phyloP scores from a whole-genome alignment of 768 basidiomycete genomes.

The Zangia roseola region DNA sequence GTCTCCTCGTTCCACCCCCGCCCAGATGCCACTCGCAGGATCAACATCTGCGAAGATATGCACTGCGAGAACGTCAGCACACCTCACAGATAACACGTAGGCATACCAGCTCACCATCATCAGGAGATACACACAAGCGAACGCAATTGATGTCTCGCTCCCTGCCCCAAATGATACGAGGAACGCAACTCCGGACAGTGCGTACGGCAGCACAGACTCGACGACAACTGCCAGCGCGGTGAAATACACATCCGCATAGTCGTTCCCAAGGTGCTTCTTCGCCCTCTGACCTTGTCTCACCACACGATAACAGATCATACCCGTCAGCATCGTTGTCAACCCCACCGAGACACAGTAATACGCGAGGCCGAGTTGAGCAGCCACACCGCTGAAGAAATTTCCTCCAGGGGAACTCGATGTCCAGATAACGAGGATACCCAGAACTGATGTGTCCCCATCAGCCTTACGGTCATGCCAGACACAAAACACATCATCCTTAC shows the following conservation, averaged over 20 bases:
- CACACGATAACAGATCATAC: constrained; percentile 19
- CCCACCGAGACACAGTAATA: constrained; percentile 22
- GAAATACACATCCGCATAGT: constrained; percentile 22
- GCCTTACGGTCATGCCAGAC: background rate
- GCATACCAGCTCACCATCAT: constrained; percentile 22
- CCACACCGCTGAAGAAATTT: constrained; percentile 17
- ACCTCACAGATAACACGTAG: too few species aligned
- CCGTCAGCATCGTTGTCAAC: constrained; percentile 22
- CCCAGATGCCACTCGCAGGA: constrained; percentile 23
- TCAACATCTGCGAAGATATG: constrained; percentile 27
- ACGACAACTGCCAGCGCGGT: constrained; percentile 13
- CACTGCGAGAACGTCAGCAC: constrained; percentile 12
- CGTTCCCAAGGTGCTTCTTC: constrained; percentile 16
- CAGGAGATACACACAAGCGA: constrained; percentile 20
- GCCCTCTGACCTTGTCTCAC: constrained; percentile 9
- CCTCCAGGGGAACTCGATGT: constrained; percentile 15
- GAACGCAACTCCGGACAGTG: constrained; percentile 25
- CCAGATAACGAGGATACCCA: constrained; percentile 17
- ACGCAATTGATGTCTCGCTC: constrained; percentile 12
- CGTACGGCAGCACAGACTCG: constrained; percentile 28
- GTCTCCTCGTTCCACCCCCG: constrained; percentile 16
- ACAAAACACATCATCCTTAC: constrained; percentile 12
- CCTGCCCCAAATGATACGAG: constrained; percentile 19
- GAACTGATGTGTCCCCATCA: constrained; percentile 10
- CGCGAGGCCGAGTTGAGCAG: constrained; percentile 14